Evolutionary conservation across 768 basidiomycete genomes (phyloP), one percentile per base, ranked within the genome.

Genomic region (Russula sp.): DNA sequence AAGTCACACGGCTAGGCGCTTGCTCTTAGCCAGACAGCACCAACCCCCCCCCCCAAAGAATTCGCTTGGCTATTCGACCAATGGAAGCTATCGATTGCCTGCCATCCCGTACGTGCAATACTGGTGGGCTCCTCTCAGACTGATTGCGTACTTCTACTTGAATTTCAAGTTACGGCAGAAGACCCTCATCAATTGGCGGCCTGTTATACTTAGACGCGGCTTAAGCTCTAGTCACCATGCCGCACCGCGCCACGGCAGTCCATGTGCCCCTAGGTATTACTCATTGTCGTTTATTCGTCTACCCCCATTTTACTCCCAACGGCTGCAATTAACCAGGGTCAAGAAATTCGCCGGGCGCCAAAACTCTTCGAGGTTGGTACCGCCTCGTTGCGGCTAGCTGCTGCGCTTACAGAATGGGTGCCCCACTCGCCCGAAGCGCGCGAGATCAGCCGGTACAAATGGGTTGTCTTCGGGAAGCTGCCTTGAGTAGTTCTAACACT

Each of bases 381-480:
- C 11, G 31, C 57, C 57, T 48, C 31, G 20, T 42, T 54, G 51
- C 14, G 52, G 57, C 37, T 59, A 32, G 50, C 40, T 32, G 50
- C 55, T 39, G 56, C 56, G 53, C 39, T 50, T 34, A 47, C 45
- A 65, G 49, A 44, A 64, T 22, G 52, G 42, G 32, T 60, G 42
- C 42, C 42, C 34, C 11, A 55, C 42, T 63, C 48, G 20, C 57
- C 57, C 44, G 44, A 66, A 63, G 62, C 44, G 62, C 52, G 51
- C 52, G 58, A 66, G 61, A 62, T 53, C 55, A 14, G 9, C 37
- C 45, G 35, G 37, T 56, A 27, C 44, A 45, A 13, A 65, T 57
- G 42, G 47, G 20, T 57, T 45, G 52, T 54, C 61, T 55, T 55
- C 45, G 32, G 18, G 64, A 65, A 65, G 64, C 54, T 10, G 50